These are phyloP conservation scores for Fusarium sp. DNA, from an alignment of 2,329 filamentous ascomycete genomes.

Conservation along the genomic window DNA sequence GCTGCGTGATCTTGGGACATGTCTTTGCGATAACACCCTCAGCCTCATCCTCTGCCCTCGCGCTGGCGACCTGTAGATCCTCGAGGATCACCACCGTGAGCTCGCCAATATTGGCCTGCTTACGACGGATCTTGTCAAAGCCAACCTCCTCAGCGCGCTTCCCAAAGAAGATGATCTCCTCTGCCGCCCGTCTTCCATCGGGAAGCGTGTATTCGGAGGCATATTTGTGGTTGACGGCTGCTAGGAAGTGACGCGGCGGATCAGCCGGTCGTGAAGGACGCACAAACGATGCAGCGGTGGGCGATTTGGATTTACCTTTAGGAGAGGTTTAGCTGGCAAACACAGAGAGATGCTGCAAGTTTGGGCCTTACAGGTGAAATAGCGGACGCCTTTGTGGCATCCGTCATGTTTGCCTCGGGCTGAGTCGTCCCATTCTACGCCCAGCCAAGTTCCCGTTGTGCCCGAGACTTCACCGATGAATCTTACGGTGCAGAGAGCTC, in stretches of 20 bases:
- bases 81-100: slow-evolving; percentile 86
- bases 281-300: slow-evolving; percentile 86
- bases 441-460: slow-evolving; percentile 84
- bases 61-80: slow-evolving; percentile 69
- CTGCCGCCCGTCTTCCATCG: slow-evolving; percentile 51
- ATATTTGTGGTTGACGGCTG: slow-evolving; percentile 87
- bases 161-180: slow-evolving; percentile 73
- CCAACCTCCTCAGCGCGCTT: slow-evolving; percentile 95
- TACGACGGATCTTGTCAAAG: slow-evolving; percentile 88
- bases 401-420: slow-evolving; percentile 91
- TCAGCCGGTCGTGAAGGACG: slow-evolving; percentile 79
- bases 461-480: slow-evolving; percentile 82
- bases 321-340: slow-evolving; percentile 2
- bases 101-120: slow-evolving; percentile 81
- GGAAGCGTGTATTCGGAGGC: slow-evolving; percentile 64
- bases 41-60: slow-evolving; percentile 47
- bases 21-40: slow-evolving; percentile 57
- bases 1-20: slow-evolving; percentile 76
- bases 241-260: slow-evolving; percentile 75
- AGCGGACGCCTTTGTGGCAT: slow-evolving; percentile 78
- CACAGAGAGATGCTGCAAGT: background rate
- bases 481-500: slow-evolving; percentile 82
- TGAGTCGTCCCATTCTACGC: slow-evolving; percentile 95
- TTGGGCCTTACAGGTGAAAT: slow-evolving; percentile 78
- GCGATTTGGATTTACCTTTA: slow-evolving; percentile 68